Evolutionary conservation across 2,329 filamentous ascomycete species (phyloP), one percentile per base, ranked within the genome.

Genomic region (Chaetoscypha palmicola): DNA sequence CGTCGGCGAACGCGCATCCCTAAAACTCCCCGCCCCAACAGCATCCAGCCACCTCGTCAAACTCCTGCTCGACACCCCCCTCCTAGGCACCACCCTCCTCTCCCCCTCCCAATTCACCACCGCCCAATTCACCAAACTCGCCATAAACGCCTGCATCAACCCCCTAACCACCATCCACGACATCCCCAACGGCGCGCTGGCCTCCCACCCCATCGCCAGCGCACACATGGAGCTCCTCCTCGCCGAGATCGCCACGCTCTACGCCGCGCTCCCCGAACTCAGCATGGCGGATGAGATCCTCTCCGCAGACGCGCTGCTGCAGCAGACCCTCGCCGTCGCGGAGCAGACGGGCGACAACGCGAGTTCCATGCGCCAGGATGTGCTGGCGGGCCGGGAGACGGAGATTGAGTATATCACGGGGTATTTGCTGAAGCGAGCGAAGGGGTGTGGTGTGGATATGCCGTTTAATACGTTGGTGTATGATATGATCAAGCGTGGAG

Each of bases 71-170:
- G 12, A 23, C 16, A 14, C 8, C 11, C 7, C 12, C 17, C 31
- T 38, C 24, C 45, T 28, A 26, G 54, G 5, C 11, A 39, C 21
- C 52, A 30, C 26, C 31, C 79, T n/a, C 58, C 63, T 80, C 17
- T 49, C 66, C 2, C 45, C 55, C 2, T 68, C 73, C 0, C 68
- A 76, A 35, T 61, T 80, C 12, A 74, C 72, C 69, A 51, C 71
- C 8, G 57, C 73, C n/a, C 90, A 95, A 66, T 74, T 96, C 2
- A 86, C 94, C 58, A 96, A 95, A 62, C 70, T 96, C 1, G 83
- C 85, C 1, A 71, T 90, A 40, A 95, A 94, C 59, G 73, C 78
- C 26, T 69, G 90, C 23, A 78, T 96, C 56, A 94, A 95, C 59
- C 87, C 91, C 0, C 66, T 96, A n/a, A 92, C 87, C 0, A 83